These are phyloP conservation scores for Globisporangium apiculatum DNA, from an alignment of 352 stramenopile species.

Conservation along the genomic window DNA sequence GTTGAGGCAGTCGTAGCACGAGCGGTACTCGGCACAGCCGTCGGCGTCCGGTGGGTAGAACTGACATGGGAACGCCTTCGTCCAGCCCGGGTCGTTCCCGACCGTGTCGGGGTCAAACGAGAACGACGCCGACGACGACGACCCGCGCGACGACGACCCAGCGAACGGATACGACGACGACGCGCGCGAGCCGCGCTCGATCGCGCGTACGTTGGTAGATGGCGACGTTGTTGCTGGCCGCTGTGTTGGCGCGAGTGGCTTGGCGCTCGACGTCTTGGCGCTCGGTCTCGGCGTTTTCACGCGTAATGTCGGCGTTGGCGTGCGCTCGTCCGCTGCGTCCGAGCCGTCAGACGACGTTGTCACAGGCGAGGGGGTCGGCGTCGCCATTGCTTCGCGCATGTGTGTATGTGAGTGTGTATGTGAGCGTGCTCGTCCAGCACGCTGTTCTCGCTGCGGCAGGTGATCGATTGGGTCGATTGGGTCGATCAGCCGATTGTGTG, in stretches of 20 bases:
- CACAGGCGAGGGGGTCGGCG: not conserved
- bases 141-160: constrained; percentile 9
- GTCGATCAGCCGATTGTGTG: not conserved
- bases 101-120: constrained; percentile 14
- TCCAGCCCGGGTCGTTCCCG: constrained; percentile 15
- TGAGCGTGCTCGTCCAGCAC: not conserved
- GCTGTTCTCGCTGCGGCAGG: not conserved
- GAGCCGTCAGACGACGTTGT: constrained; percentile 8
- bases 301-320: not conserved
- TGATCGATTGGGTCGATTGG: not conserved
- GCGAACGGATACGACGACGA: constrained; percentile 5
- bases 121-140: constrained; percentile 10
- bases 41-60: constrained; percentile 36
- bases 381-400: not conserved
- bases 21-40: constrained; percentile 29
- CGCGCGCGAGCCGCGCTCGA: constrained; percentile 1
- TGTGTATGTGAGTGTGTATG: too few species aligned
- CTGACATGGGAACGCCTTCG: constrained; percentile 19
- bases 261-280: too few species aligned
- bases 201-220: not conserved
- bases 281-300: too few species aligned
- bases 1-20: constrained; percentile 49
- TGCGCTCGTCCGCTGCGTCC: not conserved
- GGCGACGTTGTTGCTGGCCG: not conserved
- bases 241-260: not conserved